Percentiles rank a stretch among this genome's conserved stretches.
Conservation (phyloP, 176 grass and related monocot species). For the Tuctoria greenei region DNA sequence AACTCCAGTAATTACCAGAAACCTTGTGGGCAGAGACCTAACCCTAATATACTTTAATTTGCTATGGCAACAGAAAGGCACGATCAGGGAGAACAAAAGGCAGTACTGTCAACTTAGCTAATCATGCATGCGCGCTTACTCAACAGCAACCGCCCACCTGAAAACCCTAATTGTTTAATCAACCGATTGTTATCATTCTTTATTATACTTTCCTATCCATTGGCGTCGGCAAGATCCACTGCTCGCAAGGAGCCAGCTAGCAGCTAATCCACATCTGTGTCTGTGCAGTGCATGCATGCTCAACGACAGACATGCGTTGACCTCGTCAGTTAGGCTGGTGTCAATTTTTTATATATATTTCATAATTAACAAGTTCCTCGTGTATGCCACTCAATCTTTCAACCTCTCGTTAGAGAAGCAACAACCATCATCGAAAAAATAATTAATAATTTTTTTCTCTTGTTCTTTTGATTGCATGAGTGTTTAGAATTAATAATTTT, state of each 20-base stretch:
- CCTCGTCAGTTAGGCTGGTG: neutral
- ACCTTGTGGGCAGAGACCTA: neutral
- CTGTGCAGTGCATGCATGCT: neutral
- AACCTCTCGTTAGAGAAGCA: no score
- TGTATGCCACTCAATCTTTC: no score
- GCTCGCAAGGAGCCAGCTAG: slow-evolving; percentile 24
- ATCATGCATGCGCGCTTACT: slow-evolving; percentile 37
- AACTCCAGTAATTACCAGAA: slow-evolving; percentile 3
- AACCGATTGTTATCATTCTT: neutral
- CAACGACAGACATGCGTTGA: slow-evolving; percentile 29
- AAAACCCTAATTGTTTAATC: slow-evolving; percentile 19
- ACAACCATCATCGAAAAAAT: no score
- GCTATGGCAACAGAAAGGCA: neutral
- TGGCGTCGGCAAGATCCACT: slow-evolving; percentile 32
- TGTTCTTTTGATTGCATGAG: no score
- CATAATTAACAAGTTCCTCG: no score
- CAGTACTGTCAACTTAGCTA: slow-evolving; percentile 11
- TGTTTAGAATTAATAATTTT: no score
- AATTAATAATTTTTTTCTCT: no score
- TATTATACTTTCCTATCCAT: neutral
- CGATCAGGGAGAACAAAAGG: slow-evolving; percentile 2
- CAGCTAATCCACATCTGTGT: no score
- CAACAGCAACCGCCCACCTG: slow-evolving; percentile 42
- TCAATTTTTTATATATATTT: neutral
- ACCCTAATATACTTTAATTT: neutral